Percentiles rank a stretch among this genome's conserved stretches.
Evolutionary conservation across 345 rosid genomes (phyloP).

Genomic region (Eucalyptus microcorys): DNA sequence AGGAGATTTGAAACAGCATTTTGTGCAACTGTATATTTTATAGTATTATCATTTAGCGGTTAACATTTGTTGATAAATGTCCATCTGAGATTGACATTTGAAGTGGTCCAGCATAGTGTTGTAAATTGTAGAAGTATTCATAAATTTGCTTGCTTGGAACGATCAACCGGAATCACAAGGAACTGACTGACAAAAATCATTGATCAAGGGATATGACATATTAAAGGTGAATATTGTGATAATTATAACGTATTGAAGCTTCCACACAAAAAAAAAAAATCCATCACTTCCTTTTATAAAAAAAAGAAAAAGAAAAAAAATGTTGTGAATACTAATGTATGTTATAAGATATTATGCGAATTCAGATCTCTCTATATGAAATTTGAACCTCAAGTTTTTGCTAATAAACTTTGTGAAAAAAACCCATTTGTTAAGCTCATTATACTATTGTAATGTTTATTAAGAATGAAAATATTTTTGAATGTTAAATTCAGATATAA

Average conservation of each 20-base stretch:
- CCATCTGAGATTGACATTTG: not conserved
- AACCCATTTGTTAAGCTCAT: too few relatives aligned
- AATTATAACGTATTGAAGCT: not conserved
- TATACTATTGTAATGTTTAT: too few relatives aligned
- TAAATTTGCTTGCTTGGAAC: not conserved
- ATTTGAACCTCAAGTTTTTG: too few relatives aligned
- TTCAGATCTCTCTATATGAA: too few relatives aligned
- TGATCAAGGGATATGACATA: not conserved
- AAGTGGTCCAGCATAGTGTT: not conserved
- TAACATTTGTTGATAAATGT: not conserved
- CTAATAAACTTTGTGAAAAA: too few relatives aligned
- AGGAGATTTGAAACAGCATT: not conserved
- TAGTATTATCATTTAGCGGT: not conserved
- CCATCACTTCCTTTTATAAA: too few relatives aligned
- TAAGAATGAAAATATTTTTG: too few relatives aligned
- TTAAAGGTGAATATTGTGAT: not conserved
- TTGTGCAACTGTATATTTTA: not conserved
- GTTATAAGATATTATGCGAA: too few relatives aligned
- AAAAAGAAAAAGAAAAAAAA: too few relatives aligned
- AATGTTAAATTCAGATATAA: too few relatives aligned
- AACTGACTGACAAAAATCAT: not conserved
- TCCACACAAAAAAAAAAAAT: not conserved
- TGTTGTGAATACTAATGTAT: too few relatives aligned
- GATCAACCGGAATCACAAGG: rapidly evolving
- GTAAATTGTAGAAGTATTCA: not conserved